Evolutionary conservation across 148 eudicot species (phyloP).

Genomic region (Agrostemma githago): DNA sequence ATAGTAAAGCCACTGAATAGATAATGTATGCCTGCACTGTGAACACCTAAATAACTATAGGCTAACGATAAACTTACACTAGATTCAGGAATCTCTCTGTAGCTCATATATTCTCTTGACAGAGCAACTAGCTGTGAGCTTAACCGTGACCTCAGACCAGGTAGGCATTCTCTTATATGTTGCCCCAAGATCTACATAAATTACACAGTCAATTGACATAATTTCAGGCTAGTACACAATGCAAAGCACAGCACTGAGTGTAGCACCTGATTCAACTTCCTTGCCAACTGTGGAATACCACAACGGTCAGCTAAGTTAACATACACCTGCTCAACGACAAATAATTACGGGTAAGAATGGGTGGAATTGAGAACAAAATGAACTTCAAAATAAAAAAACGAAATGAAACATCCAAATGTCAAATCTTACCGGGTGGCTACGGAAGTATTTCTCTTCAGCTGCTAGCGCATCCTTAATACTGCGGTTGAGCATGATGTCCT

Average conservation of each 20-base stretch:
- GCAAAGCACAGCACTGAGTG: conserved; percentile 18
- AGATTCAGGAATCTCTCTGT: conserved; percentile 86
- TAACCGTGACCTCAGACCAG: conserved; percentile 79
- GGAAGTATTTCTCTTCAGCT: conserved; percentile 92
- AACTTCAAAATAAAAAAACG: background rate
- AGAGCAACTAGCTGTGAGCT: conserved; percentile 65
- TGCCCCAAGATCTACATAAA: conserved; percentile 74
- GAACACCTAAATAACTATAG: conserved; percentile 6
- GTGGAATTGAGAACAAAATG: conserved; percentile 11
- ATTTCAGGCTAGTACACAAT: conserved; percentile 1
- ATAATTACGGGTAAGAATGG: background rate
- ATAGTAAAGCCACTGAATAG: background rate
- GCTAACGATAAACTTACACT: conserved; percentile 35
- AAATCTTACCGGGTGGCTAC: conserved; percentile 75
- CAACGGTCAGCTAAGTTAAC: conserved; percentile 75
- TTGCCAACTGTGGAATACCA: conserved; percentile 85
- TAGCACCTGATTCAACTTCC: conserved; percentile 88
- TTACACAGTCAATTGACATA: conserved; percentile 15
- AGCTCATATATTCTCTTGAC: conserved; percentile 92
- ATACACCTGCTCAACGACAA: conserved; percentile 52
- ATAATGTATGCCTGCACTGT: background rate
- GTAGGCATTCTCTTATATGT: conserved; percentile 83
- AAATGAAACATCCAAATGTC: conserved; percentile 1
- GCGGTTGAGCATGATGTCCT: conserved; percentile 73
- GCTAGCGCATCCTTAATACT: conserved; percentile 88